phyloP scores from a whole-genome alignment of 345 rosid species.

The Stellera chamaejasme region DNA sequence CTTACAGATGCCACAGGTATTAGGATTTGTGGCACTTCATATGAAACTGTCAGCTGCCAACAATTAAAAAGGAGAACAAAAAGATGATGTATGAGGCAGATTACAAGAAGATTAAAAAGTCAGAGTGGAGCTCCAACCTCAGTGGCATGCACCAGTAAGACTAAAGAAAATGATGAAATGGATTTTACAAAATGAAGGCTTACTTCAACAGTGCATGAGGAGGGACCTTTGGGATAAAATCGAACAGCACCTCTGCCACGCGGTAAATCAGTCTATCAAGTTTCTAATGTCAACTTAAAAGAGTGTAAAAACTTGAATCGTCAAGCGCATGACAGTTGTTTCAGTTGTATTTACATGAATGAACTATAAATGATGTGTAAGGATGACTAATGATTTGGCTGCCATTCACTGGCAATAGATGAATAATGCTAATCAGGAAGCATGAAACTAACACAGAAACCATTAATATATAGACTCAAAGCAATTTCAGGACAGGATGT shows the following conservation, averaged over 20 bases:
- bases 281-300: constrained; percentile 6
- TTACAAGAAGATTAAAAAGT: neutral
- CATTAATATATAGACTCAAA: no score
- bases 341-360: no score
- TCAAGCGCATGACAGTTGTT: no score
- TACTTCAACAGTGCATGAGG: constrained; percentile 71
- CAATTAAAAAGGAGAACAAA: constrained; percentile 18
- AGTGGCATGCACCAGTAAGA: neutral
- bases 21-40: constrained; percentile 82
- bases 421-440: no score
- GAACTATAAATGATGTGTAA: no score
- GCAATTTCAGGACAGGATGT: no score
- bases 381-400: no score
- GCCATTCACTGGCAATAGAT: no score
- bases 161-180: neutral
- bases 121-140: neutral
- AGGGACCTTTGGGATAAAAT: constrained; percentile 70
- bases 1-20: constrained; percentile 78
- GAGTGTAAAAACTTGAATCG: no score
- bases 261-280: constrained; percentile 13
- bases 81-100: constrained; percentile 2
- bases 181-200: constrained; percentile 20
- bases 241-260: constrained; percentile 72
- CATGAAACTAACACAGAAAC: no score
- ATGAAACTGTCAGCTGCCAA: constrained; percentile 73